Evolutionary conservation across 2,329 filamentous ascomycete genomes (phyloP).

Genomic region (Pseudogymnoascus sp.): DNA sequence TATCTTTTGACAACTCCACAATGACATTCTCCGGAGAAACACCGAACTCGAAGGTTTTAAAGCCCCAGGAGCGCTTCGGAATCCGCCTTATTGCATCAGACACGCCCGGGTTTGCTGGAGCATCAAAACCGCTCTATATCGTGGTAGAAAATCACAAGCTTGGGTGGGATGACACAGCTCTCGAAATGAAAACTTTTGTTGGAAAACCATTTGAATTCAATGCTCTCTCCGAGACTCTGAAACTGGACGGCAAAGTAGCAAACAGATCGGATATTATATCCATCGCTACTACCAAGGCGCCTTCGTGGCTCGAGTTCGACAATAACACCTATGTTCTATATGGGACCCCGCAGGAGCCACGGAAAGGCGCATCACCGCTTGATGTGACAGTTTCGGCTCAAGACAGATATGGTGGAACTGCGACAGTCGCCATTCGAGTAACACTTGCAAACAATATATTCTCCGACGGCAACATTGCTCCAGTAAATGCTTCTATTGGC

Average conservation of each 20-base stretch:
- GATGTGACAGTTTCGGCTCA: conserved; percentile 55
- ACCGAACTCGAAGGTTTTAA: conserved; percentile 55
- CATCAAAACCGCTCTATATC: conserved; percentile 60
- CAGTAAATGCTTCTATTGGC: conserved; percentile 21
- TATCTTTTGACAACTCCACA: conserved; percentile 59
- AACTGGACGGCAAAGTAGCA: conserved; percentile 50
- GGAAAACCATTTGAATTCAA: conserved; percentile 47
- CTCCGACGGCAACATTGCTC: conserved; percentile 8
- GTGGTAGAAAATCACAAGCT: conserved; percentile 65
- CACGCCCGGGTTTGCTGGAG: conserved; percentile 67
- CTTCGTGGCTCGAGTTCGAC: conserved; percentile 65
- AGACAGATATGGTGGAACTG: conserved; percentile 52
- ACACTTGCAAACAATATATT: conserved; percentile 20
- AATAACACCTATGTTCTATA: conserved; percentile 51
- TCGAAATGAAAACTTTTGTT: conserved; percentile 50
- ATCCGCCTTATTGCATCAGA: conserved; percentile 73
- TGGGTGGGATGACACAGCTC: conserved; percentile 49
- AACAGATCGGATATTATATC: conserved; percentile 43
- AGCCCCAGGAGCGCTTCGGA: conserved; percentile 64
- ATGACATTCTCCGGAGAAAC: conserved; percentile 66
- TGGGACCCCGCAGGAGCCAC: conserved; percentile 50
- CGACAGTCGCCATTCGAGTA: conserved; percentile 47
- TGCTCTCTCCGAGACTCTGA: conserved; percentile 44
- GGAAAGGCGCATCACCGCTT: conserved; percentile 45
- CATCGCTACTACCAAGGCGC: conserved; percentile 47